Percentiles rank a stretch among this genome's conserved stretches.
phyloP scores from a whole-genome alignment of 1,139 yeast species.

The Saccharomyces hybrid region DNA sequence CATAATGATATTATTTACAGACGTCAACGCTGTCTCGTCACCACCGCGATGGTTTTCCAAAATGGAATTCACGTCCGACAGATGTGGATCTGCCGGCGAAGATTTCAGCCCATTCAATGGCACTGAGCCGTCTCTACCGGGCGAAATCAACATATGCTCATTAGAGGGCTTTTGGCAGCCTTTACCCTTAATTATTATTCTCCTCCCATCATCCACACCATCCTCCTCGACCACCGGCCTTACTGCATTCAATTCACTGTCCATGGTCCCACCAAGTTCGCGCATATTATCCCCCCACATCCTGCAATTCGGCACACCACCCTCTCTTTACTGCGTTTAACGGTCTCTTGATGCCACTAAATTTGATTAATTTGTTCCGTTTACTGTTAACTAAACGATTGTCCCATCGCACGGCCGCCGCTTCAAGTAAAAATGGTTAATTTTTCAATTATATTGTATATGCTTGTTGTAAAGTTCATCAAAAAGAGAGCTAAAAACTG shows the following conservation, averaged over 20 bases:
- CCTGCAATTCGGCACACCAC: neutral
- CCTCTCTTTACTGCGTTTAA: neutral
- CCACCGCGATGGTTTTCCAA: conserved; percentile 7
- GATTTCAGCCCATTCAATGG: conserved; percentile 33
- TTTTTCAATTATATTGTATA: neutral
- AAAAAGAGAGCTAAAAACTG: neutral
- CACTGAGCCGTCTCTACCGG: neutral
- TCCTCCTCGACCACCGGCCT: neutral
- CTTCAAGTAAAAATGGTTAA: neutral
- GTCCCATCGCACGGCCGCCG: conserved; percentile 1
- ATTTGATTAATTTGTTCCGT: neutral
- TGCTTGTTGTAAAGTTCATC: neutral
- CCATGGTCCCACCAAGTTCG: neutral
- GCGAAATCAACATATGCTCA: neutral
- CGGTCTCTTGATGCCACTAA: neutral
- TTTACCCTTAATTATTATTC: neutral
- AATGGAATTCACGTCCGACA: conserved; percentile 44
- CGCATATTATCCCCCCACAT: neutral
- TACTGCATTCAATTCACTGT: neutral
- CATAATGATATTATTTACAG: conserved; percentile 14
- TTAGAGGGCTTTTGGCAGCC: neutral
- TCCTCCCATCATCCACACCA: neutral
- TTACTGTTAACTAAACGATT: neutral
- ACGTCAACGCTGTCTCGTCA: conserved; percentile 11
- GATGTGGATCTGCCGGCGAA: conserved; percentile 51